Base-by-base conservation (phyloP, 1,284 basidiomycete genomes). In the Fistulinella staudtii region DNA sequence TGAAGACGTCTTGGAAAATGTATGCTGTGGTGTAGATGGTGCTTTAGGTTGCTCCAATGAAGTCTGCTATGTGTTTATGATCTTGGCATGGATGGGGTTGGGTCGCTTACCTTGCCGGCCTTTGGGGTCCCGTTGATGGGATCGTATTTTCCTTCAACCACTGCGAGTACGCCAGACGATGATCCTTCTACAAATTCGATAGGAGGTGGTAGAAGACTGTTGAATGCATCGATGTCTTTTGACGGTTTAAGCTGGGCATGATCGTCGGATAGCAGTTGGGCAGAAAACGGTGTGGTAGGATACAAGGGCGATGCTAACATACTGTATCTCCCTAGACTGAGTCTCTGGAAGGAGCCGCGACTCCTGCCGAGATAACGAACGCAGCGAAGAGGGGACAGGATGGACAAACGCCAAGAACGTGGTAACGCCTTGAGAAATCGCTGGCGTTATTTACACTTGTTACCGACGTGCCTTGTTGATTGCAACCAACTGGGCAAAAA, bases 141-240 rank as follows among this genome's bases (percentile, higher is more conserved):
- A 52, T 85, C 77, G 60, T 89, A 89, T 60, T 81, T 86, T 37
- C 79, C 80, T 53, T 85, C 82, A 31, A 76, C 74, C 7, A 84
- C 72, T 43, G 80, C 80, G 24, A 88, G 66, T 10, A 79, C 68
- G 1, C 84, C 83, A 31, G 85, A 79, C 8, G 85, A 88, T 3
- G 85, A 89, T 17, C 85, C 87, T 60, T 89, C 85, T 35, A 89
- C 69, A 46, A 89, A 89, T 63, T 89, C 87, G 43, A 89, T 74
- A 14, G 81, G 76, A 9, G 85, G 82, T 8, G 84, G 82, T 20
- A 89, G 72, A 24, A 86, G 73, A 51, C 72, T 82, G 52, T 85
- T 85, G 70, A 88, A 88, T 5, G 80, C 68, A 44, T 85, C 84
- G 47, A 82, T 61, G 58, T 88, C 82, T 57, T 78, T 80, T 24